Percentiles rank a stretch among this genome's conserved stretches.
These are phyloP conservation scores for Phanerochaete sordida DNA, from an alignment of 768 basidiomycete genomes.

Conservation along the genomic window DNA sequence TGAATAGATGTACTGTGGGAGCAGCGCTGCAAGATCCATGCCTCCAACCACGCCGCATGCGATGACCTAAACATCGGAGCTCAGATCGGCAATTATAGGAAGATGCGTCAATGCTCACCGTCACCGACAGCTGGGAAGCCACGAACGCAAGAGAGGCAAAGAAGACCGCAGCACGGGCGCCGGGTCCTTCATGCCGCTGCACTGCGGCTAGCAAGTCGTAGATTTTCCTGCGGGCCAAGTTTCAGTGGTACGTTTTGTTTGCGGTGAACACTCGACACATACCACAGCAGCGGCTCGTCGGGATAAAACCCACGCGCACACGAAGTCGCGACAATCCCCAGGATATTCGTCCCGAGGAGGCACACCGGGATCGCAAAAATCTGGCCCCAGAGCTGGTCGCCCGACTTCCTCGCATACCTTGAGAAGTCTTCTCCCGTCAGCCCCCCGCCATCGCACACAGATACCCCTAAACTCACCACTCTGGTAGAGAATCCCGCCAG, in stretches of 20 bases:
- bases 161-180: constrained; percentile 30
- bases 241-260: no score
- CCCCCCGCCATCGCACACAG: neutral
- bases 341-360: constrained; percentile 27
- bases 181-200: constrained; percentile 25
- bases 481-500: constrained; percentile 26
- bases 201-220: constrained; percentile 30
- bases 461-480: constrained; percentile 15
- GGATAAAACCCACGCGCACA: constrained; percentile 29
- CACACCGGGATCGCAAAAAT: constrained; percentile 29
- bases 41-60: constrained; percentile 32
- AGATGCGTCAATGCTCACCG: constrained; percentile 20
- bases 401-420: constrained; percentile 28
- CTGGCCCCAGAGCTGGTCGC: constrained; percentile 30
- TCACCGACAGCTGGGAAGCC: constrained; percentile 28
- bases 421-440: constrained; percentile 25
- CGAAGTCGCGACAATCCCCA: constrained; percentile 30
- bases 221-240: constrained; percentile 22
- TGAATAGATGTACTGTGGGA: constrained; percentile 14
- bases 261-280: neutral
- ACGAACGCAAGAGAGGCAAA: constrained; percentile 31
- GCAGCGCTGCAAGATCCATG: constrained; percentile 29
- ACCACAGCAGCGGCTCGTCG: constrained; percentile 29
- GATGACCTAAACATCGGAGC: constrained; percentile 17
- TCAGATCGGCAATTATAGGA: no score